Conservation (phyloP, 2,329 filamentous ascomycete genomes). For the Colletotrichum musae region DNA sequence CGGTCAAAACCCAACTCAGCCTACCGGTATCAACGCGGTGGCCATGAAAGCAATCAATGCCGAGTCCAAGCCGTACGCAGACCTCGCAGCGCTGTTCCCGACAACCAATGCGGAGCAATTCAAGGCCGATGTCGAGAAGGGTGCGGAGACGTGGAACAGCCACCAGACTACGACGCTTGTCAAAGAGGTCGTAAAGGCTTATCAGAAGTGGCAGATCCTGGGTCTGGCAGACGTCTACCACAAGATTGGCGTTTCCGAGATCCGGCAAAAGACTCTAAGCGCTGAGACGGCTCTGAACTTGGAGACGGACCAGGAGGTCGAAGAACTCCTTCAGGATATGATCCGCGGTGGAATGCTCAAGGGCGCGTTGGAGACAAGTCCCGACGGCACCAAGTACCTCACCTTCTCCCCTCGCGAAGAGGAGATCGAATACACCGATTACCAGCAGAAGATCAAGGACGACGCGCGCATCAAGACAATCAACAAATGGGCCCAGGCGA, state of each 20-base stretch:
- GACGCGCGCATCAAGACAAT: constrained; percentile 62
- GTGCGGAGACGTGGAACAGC: constrained; percentile 71
- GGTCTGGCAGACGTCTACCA: constrained; percentile 81
- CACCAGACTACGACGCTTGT: constrained; percentile 84
- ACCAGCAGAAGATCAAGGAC: constrained; percentile 61
- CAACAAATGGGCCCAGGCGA: constrained; percentile 63
- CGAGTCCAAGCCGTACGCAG: constrained; percentile 78
- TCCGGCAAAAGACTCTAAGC: constrained; percentile 66
- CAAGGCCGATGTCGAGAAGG: constrained; percentile 73
- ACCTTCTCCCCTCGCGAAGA: constrained; percentile 62
- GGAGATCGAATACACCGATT: constrained; percentile 64
- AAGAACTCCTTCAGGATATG: constrained; percentile 67
- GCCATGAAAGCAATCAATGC: constrained; percentile 70
- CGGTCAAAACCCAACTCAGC: constrained; percentile 71
- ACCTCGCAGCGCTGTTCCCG: constrained; percentile 79
- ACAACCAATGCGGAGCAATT: constrained; percentile 68
- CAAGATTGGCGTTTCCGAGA: constrained; percentile 68
- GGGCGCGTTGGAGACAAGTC: constrained; percentile 65
- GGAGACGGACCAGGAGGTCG: constrained; percentile 58
- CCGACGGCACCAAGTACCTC: constrained; percentile 62
- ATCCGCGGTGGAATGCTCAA: constrained; percentile 67
- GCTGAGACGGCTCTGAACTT: constrained; percentile 66
- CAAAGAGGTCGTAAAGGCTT: constrained; percentile 76
- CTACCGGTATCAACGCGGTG: constrained; percentile 67
- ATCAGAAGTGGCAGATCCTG: constrained; percentile 82